Base-by-base conservation (phyloP, 2,329 filamentous ascomycete genomes). In the Akanthomyces lecanii region DNA sequence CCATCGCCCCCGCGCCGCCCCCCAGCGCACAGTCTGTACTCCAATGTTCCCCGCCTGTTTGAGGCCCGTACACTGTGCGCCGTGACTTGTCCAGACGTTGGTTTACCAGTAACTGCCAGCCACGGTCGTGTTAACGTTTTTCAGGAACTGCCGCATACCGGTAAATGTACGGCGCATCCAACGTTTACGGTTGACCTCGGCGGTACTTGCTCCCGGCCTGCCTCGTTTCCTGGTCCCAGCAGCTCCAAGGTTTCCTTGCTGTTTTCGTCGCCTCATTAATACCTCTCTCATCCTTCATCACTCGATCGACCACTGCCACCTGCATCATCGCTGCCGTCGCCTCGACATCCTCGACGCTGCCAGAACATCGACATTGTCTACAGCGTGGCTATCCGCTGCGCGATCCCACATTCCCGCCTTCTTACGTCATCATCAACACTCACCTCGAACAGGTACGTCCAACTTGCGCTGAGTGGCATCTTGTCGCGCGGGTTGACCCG, bases 361-460 rank as follows among this genome's bases (percentile, higher is more conserved):
- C 28, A 30, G 28, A 30, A 30, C 21, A 30, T 30, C 28, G 28
- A 30, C 21, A 21, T 21, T 21, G 21, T 21, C 4, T 30, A 30
- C 28, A 30, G 28, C 28, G 28, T 5, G 6, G 28, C 28, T 30
- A 30, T 30, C 4, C 28, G 28, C 21, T 21, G 21, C 33, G 21
- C 56, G 45, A 50, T 50, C 16, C 23, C 45, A n/a, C 45, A 4
- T 36, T n/a, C 21, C 21, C 42, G n/a, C 36, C 14, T 53, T 36
- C 57, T 60, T 51, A 60, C 56, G 57, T 60, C 57, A 60, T 60
- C 47, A 60, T 44, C 11, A 21, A 21, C 21, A 21, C 21, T 21
- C 21, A 28, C 14, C 44, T 42, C 21, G 21, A 21, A 21, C 21
- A 44, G 57, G 57, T 51, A 52, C 33, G 57, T 12, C 10, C 25